Evolutionary conservation across 1,284 basidiomycete genomes (phyloP).

Genomic region (Lignosus rhinocerotis): DNA sequence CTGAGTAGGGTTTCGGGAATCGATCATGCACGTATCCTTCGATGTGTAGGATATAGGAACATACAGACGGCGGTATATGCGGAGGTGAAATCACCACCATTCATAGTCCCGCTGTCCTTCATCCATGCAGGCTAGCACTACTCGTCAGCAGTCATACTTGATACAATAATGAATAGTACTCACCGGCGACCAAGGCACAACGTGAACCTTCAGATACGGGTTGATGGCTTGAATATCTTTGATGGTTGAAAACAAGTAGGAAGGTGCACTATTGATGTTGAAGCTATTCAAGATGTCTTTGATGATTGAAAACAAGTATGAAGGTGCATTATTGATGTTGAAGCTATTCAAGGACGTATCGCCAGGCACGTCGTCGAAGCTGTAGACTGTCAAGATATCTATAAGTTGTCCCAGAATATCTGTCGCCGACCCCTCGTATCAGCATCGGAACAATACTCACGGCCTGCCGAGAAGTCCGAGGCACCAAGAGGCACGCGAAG

Average conservation of each 20-base stretch:
- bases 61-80: constrained; percentile 39
- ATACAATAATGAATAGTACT: constrained; percentile 14
- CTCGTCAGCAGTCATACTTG: background rate
- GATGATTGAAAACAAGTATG: constrained; percentile 46
- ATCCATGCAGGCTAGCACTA: constrained; percentile 50
- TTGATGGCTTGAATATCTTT: constrained; percentile 49
- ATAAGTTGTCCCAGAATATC: background rate
- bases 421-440: background rate
- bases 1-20: constrained; percentile 26
- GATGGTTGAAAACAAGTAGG: constrained; percentile 46
- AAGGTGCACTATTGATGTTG: constrained; percentile 44
- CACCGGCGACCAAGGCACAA: constrained; percentile 55
- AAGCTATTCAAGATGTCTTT: constrained; percentile 48
- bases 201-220: constrained; percentile 40
- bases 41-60: constrained; percentile 15
- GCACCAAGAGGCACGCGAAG: constrained; percentile 56
- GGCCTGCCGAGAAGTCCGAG: constrained; percentile 42
- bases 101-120: constrained; percentile 46
- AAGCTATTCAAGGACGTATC: constrained; percentile 46
- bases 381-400: constrained; percentile 40
- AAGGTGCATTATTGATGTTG: constrained; percentile 45
- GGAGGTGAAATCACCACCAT: constrained; percentile 44
- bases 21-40: background rate
- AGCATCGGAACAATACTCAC: constrained; percentile 10
- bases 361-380: constrained; percentile 44